Conservation (phyloP, 306 rosid genomes). For the Lablab purpureus region DNA sequence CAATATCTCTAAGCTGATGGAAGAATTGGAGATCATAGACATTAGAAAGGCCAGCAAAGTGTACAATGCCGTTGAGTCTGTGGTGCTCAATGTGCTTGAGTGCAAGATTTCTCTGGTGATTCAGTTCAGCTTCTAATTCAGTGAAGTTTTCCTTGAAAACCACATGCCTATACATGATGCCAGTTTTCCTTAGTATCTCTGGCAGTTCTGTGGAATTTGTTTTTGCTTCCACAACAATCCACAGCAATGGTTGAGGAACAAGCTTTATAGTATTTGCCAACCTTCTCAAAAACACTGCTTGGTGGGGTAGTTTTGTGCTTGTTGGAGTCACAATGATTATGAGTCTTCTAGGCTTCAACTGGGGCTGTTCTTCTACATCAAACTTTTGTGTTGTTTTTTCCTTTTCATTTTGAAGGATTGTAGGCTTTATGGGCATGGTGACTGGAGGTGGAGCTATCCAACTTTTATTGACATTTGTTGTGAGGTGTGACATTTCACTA, state of each 20-base stretch:
- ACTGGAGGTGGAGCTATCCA: constrained; percentile 46
- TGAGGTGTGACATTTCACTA: constrained; percentile 34
- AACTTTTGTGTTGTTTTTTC: not conserved
- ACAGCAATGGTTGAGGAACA: constrained; percentile 80
- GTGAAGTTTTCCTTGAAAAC: constrained; percentile 78
- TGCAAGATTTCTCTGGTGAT: constrained; percentile 86
- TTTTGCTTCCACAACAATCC: constrained; percentile 82
- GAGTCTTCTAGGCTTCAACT: constrained; percentile 56
- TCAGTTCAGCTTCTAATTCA: constrained; percentile 77
- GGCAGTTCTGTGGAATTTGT: constrained; percentile 58
- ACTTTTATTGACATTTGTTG: constrained; percentile 46
- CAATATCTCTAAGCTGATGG: constrained; percentile 81
- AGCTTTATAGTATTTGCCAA: constrained; percentile 75
- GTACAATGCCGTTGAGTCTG: constrained; percentile 85
- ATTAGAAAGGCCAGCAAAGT: constrained; percentile 89
- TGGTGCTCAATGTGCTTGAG: constrained; percentile 90
- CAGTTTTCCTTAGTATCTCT: constrained; percentile 73
- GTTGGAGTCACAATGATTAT: constrained; percentile 84
- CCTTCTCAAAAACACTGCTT: constrained; percentile 71
- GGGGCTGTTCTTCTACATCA: constrained; percentile 21
- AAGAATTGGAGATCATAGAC: constrained; percentile 90
- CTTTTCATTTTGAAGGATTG: constrained; percentile 33
- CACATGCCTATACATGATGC: constrained; percentile 92
- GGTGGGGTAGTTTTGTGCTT: constrained; percentile 59
- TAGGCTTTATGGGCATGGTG: constrained; percentile 35